Percentiles rank a stretch among this genome's conserved stretches.
phyloP scores from a whole-genome alignment of 148 eudicot species.

The Vaccinium corymbosum region DNA sequence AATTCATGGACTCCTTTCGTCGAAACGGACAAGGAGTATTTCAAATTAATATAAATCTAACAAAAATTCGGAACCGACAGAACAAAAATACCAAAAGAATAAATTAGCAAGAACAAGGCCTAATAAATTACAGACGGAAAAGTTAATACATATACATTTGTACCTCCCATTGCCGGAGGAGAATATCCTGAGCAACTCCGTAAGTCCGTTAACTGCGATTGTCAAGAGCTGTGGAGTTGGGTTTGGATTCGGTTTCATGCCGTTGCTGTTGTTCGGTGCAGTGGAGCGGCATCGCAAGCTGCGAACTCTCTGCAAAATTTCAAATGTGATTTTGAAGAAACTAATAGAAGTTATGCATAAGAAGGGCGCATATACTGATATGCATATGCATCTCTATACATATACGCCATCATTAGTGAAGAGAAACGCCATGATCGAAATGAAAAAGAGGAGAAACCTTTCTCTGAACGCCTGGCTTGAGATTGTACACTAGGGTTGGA shows the following conservation, averaged over 20 bases:
- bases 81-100: no score
- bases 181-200: conserved; percentile 58
- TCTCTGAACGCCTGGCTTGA: not conserved
- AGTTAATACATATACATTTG: not conserved
- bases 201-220: conserved; percentile 39
- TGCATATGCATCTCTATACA: not conserved
- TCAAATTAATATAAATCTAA: no score
- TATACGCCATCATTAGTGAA: not conserved
- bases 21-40: no score
- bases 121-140: not conserved
- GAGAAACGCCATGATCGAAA: not conserved
- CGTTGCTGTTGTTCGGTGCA: conserved; percentile 13
- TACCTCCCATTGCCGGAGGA: conserved; percentile 31
- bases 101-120: no score
- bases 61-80: no score
- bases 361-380: not conserved
- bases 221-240: conserved; percentile 37
- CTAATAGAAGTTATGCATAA: not conserved
- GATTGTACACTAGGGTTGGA: not conserved
- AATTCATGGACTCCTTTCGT: no score
- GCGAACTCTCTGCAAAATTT: conserved; percentile 21
- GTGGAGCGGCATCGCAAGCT: conserved; percentile 29
- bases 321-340: not conserved
- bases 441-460: not conserved
- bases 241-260: conserved; percentile 15